Conservation (phyloP, 2,329 filamentous ascomycete genomes). For the Allantophomopsis lycopodina region DNA sequence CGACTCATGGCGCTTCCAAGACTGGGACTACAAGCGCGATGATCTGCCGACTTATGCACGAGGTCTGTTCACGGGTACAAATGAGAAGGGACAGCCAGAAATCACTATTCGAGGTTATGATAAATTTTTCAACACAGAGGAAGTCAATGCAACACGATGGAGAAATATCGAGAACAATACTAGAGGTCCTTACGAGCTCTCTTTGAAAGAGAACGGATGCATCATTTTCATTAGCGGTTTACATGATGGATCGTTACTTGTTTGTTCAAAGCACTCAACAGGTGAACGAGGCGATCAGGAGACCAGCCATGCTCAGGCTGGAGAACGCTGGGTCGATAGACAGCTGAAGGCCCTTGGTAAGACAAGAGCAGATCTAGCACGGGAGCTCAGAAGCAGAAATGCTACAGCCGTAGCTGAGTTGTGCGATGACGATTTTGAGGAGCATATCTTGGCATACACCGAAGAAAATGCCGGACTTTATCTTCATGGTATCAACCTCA, state of each 20-base stretch:
- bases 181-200: constrained; percentile 82
- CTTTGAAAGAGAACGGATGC: constrained; percentile 97
- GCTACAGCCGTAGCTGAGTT: constrained; percentile 92
- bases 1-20: constrained; percentile 85
- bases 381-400: constrained; percentile 65
- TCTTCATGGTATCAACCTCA: constrained; percentile 90
- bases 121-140: constrained; percentile 94
- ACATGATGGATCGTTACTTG: constrained; percentile 75
- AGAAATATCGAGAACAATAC: constrained; percentile 62
- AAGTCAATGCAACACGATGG: constrained; percentile 77
- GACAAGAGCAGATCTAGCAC: constrained; percentile 65
- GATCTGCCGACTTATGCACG: constrained; percentile 85
- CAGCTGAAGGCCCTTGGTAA: constrained; percentile 70
- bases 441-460: constrained; percentile 86
- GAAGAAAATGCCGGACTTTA: constrained; percentile 79
- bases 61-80: constrained; percentile 79
- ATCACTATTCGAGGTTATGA: constrained; percentile 89
- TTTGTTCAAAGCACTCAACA: constrained; percentile 99
- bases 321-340: constrained; percentile 67
- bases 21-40: constrained; percentile 88
- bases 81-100: constrained; percentile 49
- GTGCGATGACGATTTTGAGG: constrained; percentile 91
- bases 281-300: constrained; percentile 59
- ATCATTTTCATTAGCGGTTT: constrained; percentile 95
- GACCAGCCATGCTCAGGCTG: constrained; percentile 71